A percentile compares a stretch with the other conserved stretches of the same genome.
phyloP scores from a whole-genome alignment of 2,329 filamentous ascomycete species.

The Periconia sp. region DNA sequence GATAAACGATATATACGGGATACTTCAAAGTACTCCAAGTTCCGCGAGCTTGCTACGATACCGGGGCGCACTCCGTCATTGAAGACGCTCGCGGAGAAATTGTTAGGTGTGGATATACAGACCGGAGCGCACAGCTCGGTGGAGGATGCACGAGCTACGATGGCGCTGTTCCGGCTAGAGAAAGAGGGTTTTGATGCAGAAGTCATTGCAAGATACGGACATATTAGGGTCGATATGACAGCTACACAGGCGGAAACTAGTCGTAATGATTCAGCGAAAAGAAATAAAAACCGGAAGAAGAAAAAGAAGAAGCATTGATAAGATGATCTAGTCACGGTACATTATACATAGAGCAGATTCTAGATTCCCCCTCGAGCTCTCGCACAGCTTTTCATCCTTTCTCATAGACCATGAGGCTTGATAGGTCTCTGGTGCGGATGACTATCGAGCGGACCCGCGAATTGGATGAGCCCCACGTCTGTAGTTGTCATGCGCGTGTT shows the following conservation, averaged over 20 bases:
- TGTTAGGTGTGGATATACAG: slow-evolving; percentile 66
- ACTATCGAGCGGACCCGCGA: slow-evolving; percentile 34
- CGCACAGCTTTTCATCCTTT: not conserved
- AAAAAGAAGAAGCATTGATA: slow-evolving; percentile 29
- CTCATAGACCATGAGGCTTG: slow-evolving; percentile 33
- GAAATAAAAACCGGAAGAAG: slow-evolving; percentile 46
- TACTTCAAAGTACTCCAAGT: slow-evolving; percentile 78
- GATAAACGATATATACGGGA: slow-evolving; percentile 81
- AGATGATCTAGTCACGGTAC: no score
- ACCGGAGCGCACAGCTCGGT: slow-evolving; percentile 66
- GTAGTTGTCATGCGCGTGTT: slow-evolving; percentile 32
- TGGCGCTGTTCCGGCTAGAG: slow-evolving; percentile 83
- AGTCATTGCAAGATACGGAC: slow-evolving; percentile 67
- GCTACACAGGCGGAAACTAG: slow-evolving; percentile 26
- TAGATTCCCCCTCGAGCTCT: not conserved
- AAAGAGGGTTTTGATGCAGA: slow-evolving; percentile 88
- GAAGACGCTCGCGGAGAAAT: slow-evolving; percentile 62
- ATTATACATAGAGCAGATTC: no score
- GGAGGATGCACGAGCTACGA: slow-evolving; percentile 84
- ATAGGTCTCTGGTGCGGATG: slow-evolving; percentile 28
- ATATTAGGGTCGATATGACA: slow-evolving; percentile 29
- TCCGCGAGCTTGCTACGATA: slow-evolving; percentile 67
- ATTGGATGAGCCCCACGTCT: slow-evolving; percentile 35
- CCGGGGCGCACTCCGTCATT: slow-evolving; percentile 72
- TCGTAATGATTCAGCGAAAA: slow-evolving; percentile 29